A percentile compares a stretch with the other conserved stretches of the same genome.
Evolutionary conservation across 257 asterid genomes (phyloP).

Genomic region (Scutellaria galericulata): DNA sequence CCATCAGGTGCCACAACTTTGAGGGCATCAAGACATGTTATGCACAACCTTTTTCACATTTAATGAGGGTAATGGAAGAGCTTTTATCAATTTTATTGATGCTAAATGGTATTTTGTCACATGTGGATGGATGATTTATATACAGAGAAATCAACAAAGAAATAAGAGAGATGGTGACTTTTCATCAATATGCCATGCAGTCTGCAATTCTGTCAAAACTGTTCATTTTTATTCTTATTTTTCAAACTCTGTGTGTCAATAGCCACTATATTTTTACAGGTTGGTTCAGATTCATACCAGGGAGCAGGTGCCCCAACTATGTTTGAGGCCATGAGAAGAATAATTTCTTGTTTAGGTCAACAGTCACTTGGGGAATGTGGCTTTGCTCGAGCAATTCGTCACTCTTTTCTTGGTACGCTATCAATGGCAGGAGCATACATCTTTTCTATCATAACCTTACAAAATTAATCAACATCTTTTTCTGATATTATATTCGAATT

Average conservation of each 20-base stretch:
- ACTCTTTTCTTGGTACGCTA: constrained; percentile 86
- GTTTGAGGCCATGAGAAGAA: constrained; percentile 96
- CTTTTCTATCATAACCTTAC: constrained; percentile 18
- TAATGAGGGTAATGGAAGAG: constrained; percentile 8
- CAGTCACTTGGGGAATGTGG: constrained; percentile 66
- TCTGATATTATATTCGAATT: constrained; percentile 6
- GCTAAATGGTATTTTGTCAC: neutral
- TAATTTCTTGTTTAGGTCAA: constrained; percentile 63
- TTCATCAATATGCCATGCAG: constrained; percentile 17
- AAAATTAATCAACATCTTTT: neutral
- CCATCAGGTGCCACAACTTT: neutral
- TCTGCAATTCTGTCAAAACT: constrained; percentile 14
- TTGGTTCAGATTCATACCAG: constrained; percentile 96
- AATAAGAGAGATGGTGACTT: constrained; percentile 15
- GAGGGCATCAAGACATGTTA: neutral
- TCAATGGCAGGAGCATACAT: constrained; percentile 27
- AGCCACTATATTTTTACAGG: constrained; percentile 52
- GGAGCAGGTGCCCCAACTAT: constrained; percentile 99
- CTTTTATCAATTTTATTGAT: neutral
- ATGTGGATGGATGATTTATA: neutral
- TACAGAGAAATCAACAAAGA: constrained; percentile 5
- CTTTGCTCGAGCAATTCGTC: constrained; percentile 76
- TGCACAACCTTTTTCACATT: constrained; percentile 14
- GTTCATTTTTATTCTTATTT: neutral
- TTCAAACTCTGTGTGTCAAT: constrained; percentile 22